Evolutionary conservation across 805 yeast species (phyloP).

Genomic region (Saccharomyces eubayanus): DNA sequence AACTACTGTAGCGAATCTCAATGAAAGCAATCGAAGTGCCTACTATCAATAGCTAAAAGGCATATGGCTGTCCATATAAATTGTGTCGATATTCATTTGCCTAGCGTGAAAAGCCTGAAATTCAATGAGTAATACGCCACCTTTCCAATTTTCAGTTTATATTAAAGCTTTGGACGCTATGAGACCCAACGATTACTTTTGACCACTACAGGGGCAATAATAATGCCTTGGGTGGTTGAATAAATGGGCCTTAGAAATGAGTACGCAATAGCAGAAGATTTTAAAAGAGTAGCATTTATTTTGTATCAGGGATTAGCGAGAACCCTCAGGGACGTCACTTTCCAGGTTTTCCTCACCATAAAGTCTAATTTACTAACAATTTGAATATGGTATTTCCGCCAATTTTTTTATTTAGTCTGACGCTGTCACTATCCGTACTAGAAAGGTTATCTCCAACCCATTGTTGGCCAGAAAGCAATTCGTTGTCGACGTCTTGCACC

Average conservation of each 20-base stretch:
- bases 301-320: background rate
- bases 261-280: background rate
- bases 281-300: background rate
- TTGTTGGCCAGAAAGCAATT: constrained; percentile 98
- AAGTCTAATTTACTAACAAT: constrained; percentile 12
- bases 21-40: background rate
- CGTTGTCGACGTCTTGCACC: constrained; percentile 98
- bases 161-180: background rate
- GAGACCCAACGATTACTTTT: too few species aligned
- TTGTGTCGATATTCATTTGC: background rate
- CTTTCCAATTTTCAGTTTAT: background rate
- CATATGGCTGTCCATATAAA: background rate
- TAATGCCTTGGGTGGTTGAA: background rate
- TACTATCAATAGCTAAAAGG: background rate
- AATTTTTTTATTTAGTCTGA: constrained; percentile 57
- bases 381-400: background rate
- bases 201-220: background rate
- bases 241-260: background rate
- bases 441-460: constrained; percentile 98
- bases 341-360: background rate
- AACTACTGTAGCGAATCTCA: background rate
- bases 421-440: constrained; percentile 99
- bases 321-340: background rate
- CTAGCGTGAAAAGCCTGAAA: background rate
- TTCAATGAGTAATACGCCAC: background rate